Evolutionary conservation across 768 basidiomycete genomes (phyloP).

Genomic region (Mycena polygramma): DNA sequence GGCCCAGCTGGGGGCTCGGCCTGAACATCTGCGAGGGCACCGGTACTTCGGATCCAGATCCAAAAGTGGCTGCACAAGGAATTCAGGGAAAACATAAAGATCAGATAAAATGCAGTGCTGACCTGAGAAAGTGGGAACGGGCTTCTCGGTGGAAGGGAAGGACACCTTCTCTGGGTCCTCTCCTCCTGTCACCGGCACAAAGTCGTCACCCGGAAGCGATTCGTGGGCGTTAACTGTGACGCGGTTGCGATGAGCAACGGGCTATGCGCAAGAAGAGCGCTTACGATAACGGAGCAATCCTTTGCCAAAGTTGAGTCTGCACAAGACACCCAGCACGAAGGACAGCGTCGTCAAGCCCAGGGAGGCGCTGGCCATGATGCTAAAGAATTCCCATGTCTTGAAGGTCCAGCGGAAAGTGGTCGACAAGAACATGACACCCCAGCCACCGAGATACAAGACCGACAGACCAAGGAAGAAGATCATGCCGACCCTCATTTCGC

Average conservation of each 20-base stretch:
- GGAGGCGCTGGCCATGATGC: constrained; percentile 69
- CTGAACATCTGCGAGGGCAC: constrained; percentile 55
- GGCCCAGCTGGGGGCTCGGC: constrained; percentile 52
- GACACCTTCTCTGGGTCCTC: constrained; percentile 68
- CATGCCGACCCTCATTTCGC: constrained; percentile 72
- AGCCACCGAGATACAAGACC: constrained; percentile 73
- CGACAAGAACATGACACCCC: constrained; percentile 81
- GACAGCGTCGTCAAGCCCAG: constrained; percentile 67
- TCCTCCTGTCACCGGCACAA: constrained; percentile 45
- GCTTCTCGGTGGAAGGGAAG: constrained; percentile 68
- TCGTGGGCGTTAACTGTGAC: constrained; percentile 68
- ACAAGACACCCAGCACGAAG: constrained; percentile 73
- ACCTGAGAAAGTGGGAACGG: constrained; percentile 68
- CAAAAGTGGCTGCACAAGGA: constrained; percentile 43
- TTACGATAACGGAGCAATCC: constrained; percentile 76
- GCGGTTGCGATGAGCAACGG: constrained; percentile 33
- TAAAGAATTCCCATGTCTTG: constrained; percentile 80
- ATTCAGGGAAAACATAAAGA: background rate
- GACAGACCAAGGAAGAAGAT: constrained; percentile 73
- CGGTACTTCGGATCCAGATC: constrained; percentile 51
- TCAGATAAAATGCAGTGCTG: background rate
- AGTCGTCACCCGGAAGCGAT: constrained; percentile 59
- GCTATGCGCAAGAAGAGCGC: constrained; percentile 41
- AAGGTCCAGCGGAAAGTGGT: constrained; percentile 84
- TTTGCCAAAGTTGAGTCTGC: constrained; percentile 83